These are phyloP conservation scores for Plasmodium gallinaceum DNA, from an alignment of 169 alveolate species.

Conservation along the genomic window DNA sequence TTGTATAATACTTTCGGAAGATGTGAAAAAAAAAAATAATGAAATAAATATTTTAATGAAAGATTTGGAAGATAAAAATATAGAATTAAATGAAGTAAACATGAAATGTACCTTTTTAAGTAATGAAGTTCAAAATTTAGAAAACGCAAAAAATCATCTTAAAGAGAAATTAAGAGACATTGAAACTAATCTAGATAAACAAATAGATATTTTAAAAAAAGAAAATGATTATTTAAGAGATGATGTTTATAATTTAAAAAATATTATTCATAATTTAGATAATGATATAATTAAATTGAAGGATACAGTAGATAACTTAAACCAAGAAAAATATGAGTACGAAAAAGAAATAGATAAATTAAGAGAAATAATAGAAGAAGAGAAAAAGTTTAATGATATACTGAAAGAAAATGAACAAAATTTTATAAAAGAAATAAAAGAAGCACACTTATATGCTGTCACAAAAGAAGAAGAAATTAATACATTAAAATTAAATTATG, in stretches of 20 bases:
- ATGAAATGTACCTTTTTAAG: constrained; percentile 69
- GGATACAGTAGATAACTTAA: constrained; percentile 24
- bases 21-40: constrained; percentile 59
- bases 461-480: constrained; percentile 63
- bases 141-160: constrained; percentile 23
- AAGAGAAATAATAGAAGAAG: constrained; percentile 73
- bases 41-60: constrained; percentile 59
- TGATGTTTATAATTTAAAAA: constrained; percentile 37
- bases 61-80: constrained; percentile 67
- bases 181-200: constrained; percentile 48
- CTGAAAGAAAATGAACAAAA: constrained; percentile 74
- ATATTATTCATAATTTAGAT: constrained; percentile 53
- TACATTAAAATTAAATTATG: constrained; percentile 20
- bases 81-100: constrained; percentile 55
- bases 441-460: constrained; percentile 76
- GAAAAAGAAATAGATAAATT: constrained; percentile 73
- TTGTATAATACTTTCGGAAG: constrained; percentile 69
- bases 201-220: constrained; percentile 35
- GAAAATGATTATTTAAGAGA: constrained; percentile 71
- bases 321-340: constrained; percentile 44
- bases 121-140: constrained; percentile 61
- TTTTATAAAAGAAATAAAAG: constrained; percentile 73
- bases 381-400: constrained; percentile 60
- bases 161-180: constrained; percentile 60
- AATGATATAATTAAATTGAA: constrained; percentile 53